Evolutionary conservation across 2,329 filamentous ascomycete species (phyloP).

Genomic region (Ophiostoma angusticollis): DNA sequence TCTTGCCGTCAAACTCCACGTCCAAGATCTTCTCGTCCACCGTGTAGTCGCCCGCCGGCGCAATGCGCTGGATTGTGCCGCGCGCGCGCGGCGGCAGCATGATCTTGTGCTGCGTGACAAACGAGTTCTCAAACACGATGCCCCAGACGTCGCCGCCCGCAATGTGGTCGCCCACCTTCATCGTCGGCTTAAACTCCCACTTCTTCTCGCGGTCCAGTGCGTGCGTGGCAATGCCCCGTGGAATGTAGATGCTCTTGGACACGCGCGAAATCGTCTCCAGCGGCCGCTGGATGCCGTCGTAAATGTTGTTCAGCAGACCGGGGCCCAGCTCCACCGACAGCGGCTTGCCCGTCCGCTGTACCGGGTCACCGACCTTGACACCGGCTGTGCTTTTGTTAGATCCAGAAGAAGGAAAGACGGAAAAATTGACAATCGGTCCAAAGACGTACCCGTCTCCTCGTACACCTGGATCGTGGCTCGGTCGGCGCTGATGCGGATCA

Average conservation of each 20-base stretch:
- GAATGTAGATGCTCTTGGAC: conserved; percentile 90
- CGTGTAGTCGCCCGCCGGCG: conserved; percentile 81
- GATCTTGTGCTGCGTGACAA: conserved; percentile 88
- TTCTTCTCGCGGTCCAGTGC: conserved; percentile 83
- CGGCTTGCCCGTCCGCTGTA: conserved; percentile 81
- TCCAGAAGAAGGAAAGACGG: neutral
- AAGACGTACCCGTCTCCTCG: conserved; percentile 77
- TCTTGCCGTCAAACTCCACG: conserved; percentile 93
- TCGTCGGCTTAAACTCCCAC: conserved; percentile 86
- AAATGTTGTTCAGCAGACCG: conserved; percentile 96
- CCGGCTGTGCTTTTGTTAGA: conserved; percentile 46
- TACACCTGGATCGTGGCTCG: conserved; percentile 98
- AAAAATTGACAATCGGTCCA: neutral
- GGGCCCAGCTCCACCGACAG: conserved; percentile 94
- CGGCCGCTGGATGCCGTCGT: conserved; percentile 96
- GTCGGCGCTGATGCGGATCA: conserved; percentile 93
- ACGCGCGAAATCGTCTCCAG: conserved; percentile 69
- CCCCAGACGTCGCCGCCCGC: conserved; percentile 95
- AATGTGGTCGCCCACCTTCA: conserved; percentile 95
- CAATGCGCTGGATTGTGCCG: conserved; percentile 84
- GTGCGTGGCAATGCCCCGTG: conserved; percentile 78
- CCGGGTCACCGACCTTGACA: conserved; percentile 90
- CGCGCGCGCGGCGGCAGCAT: conserved; percentile 78
- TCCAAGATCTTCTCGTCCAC: conserved; percentile 90
- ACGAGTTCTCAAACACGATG: conserved; percentile 88